Percentiles rank a stretch among this genome's conserved stretches.
These are phyloP conservation scores for Trichoderma oligosporum DNA, from an alignment of 2,329 filamentous ascomycete species.

Conservation along the genomic window DNA sequence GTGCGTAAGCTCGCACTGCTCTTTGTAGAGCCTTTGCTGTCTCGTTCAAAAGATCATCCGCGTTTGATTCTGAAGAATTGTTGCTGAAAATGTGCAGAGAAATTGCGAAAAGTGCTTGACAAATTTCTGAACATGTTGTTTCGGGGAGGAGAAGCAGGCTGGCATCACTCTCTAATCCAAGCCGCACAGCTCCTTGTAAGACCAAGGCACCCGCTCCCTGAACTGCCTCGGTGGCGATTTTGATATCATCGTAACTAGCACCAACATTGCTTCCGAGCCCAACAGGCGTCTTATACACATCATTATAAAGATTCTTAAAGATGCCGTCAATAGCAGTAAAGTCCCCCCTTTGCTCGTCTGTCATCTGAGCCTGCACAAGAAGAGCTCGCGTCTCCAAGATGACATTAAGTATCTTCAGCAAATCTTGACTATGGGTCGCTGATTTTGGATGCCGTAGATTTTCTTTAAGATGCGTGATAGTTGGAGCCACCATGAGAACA, in stretches of 20 bases:
- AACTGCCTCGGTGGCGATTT: slow-evolving; percentile 42
- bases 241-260: slow-evolving; percentile 37
- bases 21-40: slow-evolving; percentile 40
- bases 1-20: slow-evolving; percentile 35
- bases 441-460: slow-evolving; percentile 51
- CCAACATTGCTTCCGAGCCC: slow-evolving; percentile 28
- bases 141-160: slow-evolving; percentile 35
- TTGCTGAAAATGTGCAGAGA: slow-evolving; percentile 26
- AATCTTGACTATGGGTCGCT: slow-evolving; percentile 47
- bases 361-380: slow-evolving; percentile 35
- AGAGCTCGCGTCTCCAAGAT: slow-evolving; percentile 46
- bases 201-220: slow-evolving; percentile 46
- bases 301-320: slow-evolving; percentile 42
- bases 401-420: slow-evolving; percentile 50
- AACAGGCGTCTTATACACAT: slow-evolving; percentile 41
- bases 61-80: slow-evolving; percentile 23
- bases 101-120: slow-evolving; percentile 34
- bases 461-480: slow-evolving; percentile 47
- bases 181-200: slow-evolving; percentile 33
- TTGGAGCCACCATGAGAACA: slow-evolving; percentile 43
- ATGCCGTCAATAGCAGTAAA: slow-evolving; percentile 36
- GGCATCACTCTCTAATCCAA: neutral
- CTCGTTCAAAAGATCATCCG: slow-evolving; percentile 41
- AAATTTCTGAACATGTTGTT: slow-evolving; percentile 38
- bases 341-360: slow-evolving; percentile 35